These are phyloP conservation scores for Oemleria cerasiformis DNA, from an alignment of 306 rosid genomes.

Conservation along the genomic window DNA sequence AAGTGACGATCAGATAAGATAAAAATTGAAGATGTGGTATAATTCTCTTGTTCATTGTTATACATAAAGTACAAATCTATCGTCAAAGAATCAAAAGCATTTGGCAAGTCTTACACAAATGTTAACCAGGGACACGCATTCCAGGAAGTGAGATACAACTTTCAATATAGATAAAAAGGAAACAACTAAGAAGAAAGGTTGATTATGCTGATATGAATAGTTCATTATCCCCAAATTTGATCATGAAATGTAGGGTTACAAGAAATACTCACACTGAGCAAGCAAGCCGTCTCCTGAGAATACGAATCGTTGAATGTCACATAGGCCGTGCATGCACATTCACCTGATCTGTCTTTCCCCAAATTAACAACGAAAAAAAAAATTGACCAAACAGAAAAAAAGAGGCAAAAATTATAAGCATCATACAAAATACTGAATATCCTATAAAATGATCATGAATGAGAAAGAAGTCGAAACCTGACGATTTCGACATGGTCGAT, in stretches of 20 bases:
- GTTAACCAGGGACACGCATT: not conserved
- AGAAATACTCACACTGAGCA: slow-evolving; percentile 74
- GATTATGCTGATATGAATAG: not conserved
- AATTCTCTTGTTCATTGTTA: not conserved
- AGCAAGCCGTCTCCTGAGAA: slow-evolving; percentile 89
- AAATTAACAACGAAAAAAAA: not conserved
- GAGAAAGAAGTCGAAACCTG: slow-evolving; percentile 32
- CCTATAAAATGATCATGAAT: not conserved
- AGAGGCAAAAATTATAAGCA: not conserved
- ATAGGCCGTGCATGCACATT: slow-evolving; percentile 71
- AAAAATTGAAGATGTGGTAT: not conserved
- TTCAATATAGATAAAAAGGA: not conserved
- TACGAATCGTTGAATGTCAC: slow-evolving; percentile 84
- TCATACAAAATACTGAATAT: not conserved
- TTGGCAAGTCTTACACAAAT: not conserved
- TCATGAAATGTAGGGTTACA: not conserved
- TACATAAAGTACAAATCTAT: not conserved
- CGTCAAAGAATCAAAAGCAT: not conserved
- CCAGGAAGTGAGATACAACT: not conserved
- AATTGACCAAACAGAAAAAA: not conserved
- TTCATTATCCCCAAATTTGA: not conserved
- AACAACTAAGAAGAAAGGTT: not conserved
- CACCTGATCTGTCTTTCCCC: slow-evolving; percentile 58
- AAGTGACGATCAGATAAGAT: not conserved
- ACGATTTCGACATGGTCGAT: slow-evolving; percentile 65